A percentile compares a stretch with the other conserved stretches of the same genome.
These are phyloP conservation scores for Jaltomata sinuosa DNA, from an alignment of 257 asterid genomes.

Conservation along the genomic window DNA sequence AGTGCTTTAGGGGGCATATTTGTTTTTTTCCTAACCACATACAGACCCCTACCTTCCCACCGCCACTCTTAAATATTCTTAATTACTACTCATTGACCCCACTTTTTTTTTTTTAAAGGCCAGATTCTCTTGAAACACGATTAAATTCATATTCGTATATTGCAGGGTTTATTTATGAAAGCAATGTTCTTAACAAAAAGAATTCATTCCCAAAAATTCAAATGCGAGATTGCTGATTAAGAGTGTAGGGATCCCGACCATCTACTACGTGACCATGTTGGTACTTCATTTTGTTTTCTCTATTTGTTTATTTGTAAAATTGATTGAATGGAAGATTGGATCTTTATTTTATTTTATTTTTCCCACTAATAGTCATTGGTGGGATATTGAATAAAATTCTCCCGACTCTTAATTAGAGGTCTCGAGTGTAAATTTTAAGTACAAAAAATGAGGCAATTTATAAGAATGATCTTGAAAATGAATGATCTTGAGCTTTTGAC, in stretches of 20 bases:
- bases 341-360: background rate
- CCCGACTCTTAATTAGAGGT: background rate
- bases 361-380: background rate
- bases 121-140: fast-evolving
- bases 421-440: background rate
- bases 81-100: background rate
- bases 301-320: background rate
- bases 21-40: constrained; percentile 23
- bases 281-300: background rate
- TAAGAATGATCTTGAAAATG: background rate
- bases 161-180: background rate
- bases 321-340: background rate
- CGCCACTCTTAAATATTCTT: background rate
- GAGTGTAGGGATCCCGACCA: background rate
- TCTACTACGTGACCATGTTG: background rate
- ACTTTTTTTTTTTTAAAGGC: background rate
- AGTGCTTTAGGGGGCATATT: constrained; percentile 10
- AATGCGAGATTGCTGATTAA: background rate
- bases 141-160: background rate
- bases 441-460: background rate
- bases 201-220: too few relatives aligned
- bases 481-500: background rate
- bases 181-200: background rate
- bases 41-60: constrained; percentile 18
- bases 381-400: background rate